These are phyloP conservation scores for Geranium rotundifolium DNA, from an alignment of 345 rosid species.

Conservation along the genomic window DNA sequence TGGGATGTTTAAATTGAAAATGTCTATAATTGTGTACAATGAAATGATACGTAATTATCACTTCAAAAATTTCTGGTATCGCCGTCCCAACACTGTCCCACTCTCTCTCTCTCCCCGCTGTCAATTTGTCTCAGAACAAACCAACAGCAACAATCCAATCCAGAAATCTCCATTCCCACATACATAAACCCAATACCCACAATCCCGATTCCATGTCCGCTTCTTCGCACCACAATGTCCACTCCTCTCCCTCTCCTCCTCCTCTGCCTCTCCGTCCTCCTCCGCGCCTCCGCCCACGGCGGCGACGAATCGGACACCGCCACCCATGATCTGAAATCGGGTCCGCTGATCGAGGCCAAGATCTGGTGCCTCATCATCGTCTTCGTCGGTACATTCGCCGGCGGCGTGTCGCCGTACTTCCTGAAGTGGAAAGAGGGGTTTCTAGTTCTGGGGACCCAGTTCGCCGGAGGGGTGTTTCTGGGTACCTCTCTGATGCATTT, in stretches of 20 bases:
- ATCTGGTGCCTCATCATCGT: constrained; percentile 56
- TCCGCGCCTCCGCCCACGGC: constrained; percentile 39
- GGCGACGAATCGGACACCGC: neutral
- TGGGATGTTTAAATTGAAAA: too few species aligned
- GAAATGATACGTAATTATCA: too few species aligned
- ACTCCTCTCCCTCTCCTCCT: constrained; percentile 27
- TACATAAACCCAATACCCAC: too few species aligned
- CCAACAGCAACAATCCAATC: too few species aligned
- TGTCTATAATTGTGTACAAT: too few species aligned
- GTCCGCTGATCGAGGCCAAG: constrained; percentile 39
- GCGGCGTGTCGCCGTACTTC: constrained; percentile 69
- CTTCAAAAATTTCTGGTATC: too few species aligned
- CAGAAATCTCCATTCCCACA: too few species aligned
- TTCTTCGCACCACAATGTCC: neutral
- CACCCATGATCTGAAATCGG: constrained; percentile 32
- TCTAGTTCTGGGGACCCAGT: constrained; percentile 65
- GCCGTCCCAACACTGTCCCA: too few species aligned
- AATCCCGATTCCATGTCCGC: neutral
- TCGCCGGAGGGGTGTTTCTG: constrained; percentile 79
- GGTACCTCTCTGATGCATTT: constrained; percentile 87
- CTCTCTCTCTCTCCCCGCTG: too few species aligned
- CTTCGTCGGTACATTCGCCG: constrained; percentile 50
- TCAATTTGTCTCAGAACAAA: too few species aligned
- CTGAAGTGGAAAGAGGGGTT: constrained; percentile 74
- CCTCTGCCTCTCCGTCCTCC: constrained; percentile 29